Evolutionary conservation across 2,329 filamentous ascomycete species (phyloP).

Genomic region (Verticillium nubilum): DNA sequence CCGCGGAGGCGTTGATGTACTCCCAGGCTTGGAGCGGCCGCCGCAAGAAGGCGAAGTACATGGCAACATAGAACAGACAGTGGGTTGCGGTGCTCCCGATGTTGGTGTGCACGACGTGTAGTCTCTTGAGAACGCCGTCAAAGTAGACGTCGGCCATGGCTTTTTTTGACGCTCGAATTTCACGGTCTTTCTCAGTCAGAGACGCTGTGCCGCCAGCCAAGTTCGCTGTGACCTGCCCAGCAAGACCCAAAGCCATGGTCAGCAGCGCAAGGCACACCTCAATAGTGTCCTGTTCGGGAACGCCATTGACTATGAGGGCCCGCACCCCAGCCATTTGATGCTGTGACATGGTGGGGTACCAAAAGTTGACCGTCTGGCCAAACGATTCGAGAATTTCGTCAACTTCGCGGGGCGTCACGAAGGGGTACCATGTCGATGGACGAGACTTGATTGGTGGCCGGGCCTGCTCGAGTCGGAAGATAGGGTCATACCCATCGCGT

Average conservation of each 20-base stretch:
- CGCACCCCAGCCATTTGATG: slow-evolving; percentile 27
- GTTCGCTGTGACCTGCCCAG: slow-evolving; percentile 30
- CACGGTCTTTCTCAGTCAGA: slow-evolving; percentile 19
- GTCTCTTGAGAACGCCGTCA: slow-evolving; percentile 37
- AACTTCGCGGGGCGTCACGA: slow-evolving; percentile 34
- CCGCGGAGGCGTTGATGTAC: slow-evolving; percentile 41
- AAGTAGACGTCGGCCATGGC: slow-evolving; percentile 38
- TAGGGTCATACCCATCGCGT: slow-evolving; percentile 34
- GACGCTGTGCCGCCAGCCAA: slow-evolving; percentile 13
- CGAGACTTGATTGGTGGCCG: slow-evolving; percentile 28
- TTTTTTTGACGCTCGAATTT: slow-evolving; percentile 22
- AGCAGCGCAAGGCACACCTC: slow-evolving; percentile 37
- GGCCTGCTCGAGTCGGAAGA: slow-evolving; percentile 41
- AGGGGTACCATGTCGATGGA: slow-evolving; percentile 32
- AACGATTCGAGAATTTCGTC: slow-evolving; percentile 36
- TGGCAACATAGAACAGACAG: slow-evolving; percentile 42
- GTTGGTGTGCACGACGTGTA: slow-evolving; percentile 39
- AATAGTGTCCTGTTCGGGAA: slow-evolving; percentile 28
- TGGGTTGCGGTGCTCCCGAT: slow-evolving; percentile 40
- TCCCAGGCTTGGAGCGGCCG: slow-evolving; percentile 47
- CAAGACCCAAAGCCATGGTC: slow-evolving; percentile 42
- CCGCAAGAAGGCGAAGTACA: slow-evolving; percentile 45
- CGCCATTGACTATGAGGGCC: slow-evolving; percentile 23
- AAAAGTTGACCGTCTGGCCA: slow-evolving; percentile 42
- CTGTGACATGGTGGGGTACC: slow-evolving; percentile 44